Evolutionary conservation across 805 yeast genomes (phyloP).

Genomic region (Jamesozyma piceae): DNA sequence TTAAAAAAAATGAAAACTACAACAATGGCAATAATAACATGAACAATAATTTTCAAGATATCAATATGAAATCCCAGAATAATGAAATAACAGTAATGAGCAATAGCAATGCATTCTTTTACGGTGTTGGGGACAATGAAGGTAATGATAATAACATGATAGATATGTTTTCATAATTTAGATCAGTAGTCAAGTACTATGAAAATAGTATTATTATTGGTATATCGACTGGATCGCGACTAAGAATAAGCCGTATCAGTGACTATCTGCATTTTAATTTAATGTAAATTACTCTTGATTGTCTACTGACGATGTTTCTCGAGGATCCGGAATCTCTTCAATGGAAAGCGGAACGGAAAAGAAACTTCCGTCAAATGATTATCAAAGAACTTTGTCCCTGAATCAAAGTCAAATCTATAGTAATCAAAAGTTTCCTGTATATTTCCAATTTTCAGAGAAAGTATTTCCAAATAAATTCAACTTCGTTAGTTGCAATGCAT

Average conservation of each 20-base stretch:
- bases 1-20: slow-evolving; percentile 3
- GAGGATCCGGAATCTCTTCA: not conserved
- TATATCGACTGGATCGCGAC: no score
- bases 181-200: not conserved
- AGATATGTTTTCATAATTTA: not conserved
- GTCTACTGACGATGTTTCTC: not conserved
- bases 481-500: not conserved
- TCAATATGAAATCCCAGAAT: not conserved
- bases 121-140: not conserved
- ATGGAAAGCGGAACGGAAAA: not conserved
- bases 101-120: not conserved
- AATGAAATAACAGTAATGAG: not conserved
- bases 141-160: not conserved
- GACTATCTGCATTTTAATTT: not conserved
- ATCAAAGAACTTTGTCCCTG: no score
- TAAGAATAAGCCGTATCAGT: not conserved
- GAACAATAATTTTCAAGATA: not conserved
- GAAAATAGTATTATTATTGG: no score
- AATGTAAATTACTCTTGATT: not conserved
- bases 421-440: no score
- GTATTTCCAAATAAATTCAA: no score
- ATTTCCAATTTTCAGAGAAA: no score
- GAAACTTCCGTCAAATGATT: no score
- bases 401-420: no score
- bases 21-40: no score